Evolutionary conservation across 495 filamentous ascomycete species (phyloP).

Genomic region (Talaromyces borbonicus): DNA sequence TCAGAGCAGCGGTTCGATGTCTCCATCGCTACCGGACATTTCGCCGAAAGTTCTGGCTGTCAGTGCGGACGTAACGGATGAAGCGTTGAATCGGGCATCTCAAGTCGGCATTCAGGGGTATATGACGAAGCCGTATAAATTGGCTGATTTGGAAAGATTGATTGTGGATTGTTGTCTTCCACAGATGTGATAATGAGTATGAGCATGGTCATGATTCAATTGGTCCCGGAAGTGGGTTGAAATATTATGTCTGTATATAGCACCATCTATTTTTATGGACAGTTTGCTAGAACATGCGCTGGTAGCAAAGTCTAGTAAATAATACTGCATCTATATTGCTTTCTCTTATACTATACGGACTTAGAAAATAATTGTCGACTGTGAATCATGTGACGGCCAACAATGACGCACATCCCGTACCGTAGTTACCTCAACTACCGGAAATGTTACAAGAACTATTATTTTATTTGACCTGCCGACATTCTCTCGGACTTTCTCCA

Average conservation of each 20-base stretch:
- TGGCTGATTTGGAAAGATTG: slow-evolving; percentile 58
- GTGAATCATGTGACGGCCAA: neutral
- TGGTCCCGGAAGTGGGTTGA: too few relatives aligned
- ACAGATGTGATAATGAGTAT: neutral
- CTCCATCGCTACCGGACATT: neutral
- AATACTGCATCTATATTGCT: neutral
- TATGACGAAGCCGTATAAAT: slow-evolving; percentile 71
- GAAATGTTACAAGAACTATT: too few relatives aligned
- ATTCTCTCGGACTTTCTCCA: too few relatives aligned
- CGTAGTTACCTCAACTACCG: too few relatives aligned
- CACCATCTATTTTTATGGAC: neutral
- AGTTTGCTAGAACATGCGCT: neutral
- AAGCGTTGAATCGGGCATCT: slow-evolving; percentile 52
- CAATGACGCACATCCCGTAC: neutral
- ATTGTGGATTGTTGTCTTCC: slow-evolving; percentile 51
- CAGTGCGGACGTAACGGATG: slow-evolving; percentile 66
- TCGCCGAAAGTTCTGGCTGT: slow-evolving; percentile 55
- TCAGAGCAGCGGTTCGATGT: slow-evolving; percentile 17
- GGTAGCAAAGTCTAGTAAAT: neutral
- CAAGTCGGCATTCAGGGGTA: slow-evolving; percentile 66
- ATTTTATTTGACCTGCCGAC: too few relatives aligned
- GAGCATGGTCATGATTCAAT: neutral
- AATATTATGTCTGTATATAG: too few relatives aligned
- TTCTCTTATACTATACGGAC: neutral
- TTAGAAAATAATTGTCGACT: too few relatives aligned